Percentiles rank a stretch among this genome's conserved stretches.
Evolutionary conservation across 108 stramenopile species (phyloP).

Genomic region (Skeletonema menzelii): DNA sequence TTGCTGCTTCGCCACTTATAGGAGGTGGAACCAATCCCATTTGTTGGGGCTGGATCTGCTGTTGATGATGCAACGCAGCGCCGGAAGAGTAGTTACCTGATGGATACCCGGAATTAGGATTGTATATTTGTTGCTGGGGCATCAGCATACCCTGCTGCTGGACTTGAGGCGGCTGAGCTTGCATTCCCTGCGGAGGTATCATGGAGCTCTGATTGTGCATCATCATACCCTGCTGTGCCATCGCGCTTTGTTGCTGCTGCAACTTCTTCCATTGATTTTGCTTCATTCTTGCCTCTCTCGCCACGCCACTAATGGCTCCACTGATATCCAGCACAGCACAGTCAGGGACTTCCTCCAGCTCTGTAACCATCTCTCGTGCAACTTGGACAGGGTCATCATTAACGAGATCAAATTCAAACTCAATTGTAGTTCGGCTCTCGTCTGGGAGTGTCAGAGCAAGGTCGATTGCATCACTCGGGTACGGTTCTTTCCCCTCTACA

Average conservation of each 20-base stretch:
- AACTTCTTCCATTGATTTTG: constrained; percentile 59
- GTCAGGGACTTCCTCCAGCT: constrained; percentile 74
- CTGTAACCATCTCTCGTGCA: constrained; percentile 87
- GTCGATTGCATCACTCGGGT: constrained; percentile 74
- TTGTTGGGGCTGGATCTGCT: constrained; percentile 7
- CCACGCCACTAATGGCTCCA: constrained; percentile 84
- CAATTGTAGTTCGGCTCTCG: constrained; percentile 79
- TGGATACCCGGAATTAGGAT: constrained; percentile 15
- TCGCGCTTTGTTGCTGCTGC: constrained; percentile 30
- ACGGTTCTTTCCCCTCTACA: constrained; percentile 36
- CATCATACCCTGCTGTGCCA: constrained; percentile 26
- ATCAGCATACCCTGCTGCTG: constrained; percentile 16
- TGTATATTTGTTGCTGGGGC: constrained; percentile 33
- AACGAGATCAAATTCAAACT: constrained; percentile 86
- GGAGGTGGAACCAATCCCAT: not conserved
- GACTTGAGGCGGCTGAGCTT: not conserved
- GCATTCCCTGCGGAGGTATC: constrained; percentile 25
- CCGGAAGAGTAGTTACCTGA: constrained; percentile 16
- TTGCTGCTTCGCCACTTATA: not conserved
- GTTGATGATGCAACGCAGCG: constrained; percentile 34
- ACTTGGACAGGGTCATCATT: constrained; percentile 87
- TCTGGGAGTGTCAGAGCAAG: constrained; percentile 78
- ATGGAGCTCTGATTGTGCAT: constrained; percentile 23
- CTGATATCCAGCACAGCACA: constrained; percentile 84
- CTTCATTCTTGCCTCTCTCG: constrained; percentile 69